A percentile compares a stretch with the other conserved stretches of the same genome.
Evolutionary conservation across 2,329 filamentous ascomycete species (phyloP).

Genomic region (Trichoderma pleuroti): DNA sequence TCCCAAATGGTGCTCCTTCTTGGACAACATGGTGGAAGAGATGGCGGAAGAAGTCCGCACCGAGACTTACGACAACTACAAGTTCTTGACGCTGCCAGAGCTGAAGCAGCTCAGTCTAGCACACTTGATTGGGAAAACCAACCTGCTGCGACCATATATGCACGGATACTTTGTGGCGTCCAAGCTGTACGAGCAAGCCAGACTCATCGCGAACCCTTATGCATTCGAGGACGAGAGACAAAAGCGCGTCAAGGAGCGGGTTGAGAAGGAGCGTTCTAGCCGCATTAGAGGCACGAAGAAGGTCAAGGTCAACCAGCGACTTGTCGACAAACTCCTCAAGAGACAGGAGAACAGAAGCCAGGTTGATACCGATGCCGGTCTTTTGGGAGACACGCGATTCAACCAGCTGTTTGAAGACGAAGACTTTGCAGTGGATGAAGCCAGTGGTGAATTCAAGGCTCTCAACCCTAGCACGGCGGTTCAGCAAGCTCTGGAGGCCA

Average conservation of each 20-base stretch:
- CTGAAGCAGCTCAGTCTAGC: constrained; percentile 80
- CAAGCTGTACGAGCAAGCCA: constrained; percentile 90
- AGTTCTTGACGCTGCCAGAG: constrained; percentile 89
- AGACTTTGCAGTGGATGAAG: constrained; percentile 90
- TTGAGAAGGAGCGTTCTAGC: constrained; percentile 94
- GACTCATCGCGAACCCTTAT: constrained; percentile 89
- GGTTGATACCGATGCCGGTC: constrained; percentile 57
- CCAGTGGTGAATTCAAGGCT: constrained; percentile 76
- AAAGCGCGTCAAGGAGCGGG: constrained; percentile 89
- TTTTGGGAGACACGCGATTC: constrained; percentile 86
- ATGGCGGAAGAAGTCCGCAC: constrained; percentile 82
- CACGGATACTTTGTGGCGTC: constrained; percentile 98
- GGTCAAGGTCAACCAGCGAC: constrained; percentile 89
- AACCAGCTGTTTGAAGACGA: constrained; percentile 85
- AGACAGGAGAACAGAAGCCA: constrained; percentile 58
- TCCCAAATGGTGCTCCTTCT: constrained; percentile 91
- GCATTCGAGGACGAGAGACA: constrained; percentile 88
- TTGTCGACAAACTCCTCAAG: constrained; percentile 71
- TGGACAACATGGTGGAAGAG: constrained; percentile 97
- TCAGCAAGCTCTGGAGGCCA: constrained; percentile 31
- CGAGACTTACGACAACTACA: constrained; percentile 97
- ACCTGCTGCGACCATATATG: constrained; percentile 92
- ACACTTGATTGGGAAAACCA: constrained; percentile 87
- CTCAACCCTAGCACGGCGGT: constrained; percentile 82
- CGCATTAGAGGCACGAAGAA: constrained; percentile 94